phyloP scores from a whole-genome alignment of 129 eudicot species.

The Calendula officinalis region DNA sequence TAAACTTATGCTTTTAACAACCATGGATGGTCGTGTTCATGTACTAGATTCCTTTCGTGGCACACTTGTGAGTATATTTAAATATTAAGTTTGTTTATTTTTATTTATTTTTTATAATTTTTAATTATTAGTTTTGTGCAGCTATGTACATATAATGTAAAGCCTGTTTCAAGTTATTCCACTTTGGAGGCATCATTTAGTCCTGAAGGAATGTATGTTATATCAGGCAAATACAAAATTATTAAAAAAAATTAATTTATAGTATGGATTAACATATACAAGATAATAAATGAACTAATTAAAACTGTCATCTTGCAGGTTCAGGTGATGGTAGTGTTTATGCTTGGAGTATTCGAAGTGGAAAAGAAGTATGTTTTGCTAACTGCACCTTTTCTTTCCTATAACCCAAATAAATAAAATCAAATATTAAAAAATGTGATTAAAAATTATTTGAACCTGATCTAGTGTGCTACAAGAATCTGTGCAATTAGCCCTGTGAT shows the following conservation, averaged over 20 bases:
- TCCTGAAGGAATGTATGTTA: conserved; percentile 88
- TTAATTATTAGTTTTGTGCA: conserved; percentile 21
- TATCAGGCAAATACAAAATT: conserved; percentile 56
- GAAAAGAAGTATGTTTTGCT: conserved; percentile 74
- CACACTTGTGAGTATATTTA: conserved; percentile 60
- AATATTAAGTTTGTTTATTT: background rate
- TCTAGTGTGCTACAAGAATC: too few relatives aligned
- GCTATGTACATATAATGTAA: conserved; percentile 73
- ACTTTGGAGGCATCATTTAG: conserved; percentile 99
- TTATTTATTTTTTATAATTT: background rate
- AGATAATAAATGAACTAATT: conserved; percentile 12
- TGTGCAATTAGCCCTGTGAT: background rate
- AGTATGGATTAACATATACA: background rate
- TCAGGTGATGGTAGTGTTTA: conserved; percentile 97
- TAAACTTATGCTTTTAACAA: conserved; percentile 82
- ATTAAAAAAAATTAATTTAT: background rate
- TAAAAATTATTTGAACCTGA: background rate
- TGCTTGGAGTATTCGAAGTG: conserved; percentile 94
- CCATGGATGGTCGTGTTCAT: conserved; percentile 78
- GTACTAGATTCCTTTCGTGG: conserved; percentile 95
- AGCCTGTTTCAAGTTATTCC: conserved; percentile 74
- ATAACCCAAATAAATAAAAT: background rate
- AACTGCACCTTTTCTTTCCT: conserved; percentile 1
- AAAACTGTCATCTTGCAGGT: conserved; percentile 54
- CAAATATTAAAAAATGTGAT: background rate